Conservation (phyloP, 2,329 filamentous ascomycete genomes). For the Tolypocladium tundrense region DNA sequence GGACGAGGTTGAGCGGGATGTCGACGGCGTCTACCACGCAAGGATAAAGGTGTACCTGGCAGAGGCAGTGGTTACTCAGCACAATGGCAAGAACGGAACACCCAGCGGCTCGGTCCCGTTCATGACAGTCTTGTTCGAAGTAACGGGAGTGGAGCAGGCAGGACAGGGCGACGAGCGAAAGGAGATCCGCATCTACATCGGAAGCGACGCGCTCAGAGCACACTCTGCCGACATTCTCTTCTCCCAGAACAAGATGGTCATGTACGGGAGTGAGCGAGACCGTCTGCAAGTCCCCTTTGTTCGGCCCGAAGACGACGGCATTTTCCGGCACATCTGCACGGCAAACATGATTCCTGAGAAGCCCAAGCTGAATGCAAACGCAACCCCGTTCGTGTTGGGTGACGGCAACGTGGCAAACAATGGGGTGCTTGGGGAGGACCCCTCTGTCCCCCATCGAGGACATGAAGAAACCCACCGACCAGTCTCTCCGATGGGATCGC, state of each 20-base stretch:
- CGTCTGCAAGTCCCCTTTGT: constrained; percentile 88
- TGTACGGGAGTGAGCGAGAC: constrained; percentile 78
- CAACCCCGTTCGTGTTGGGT: constrained; percentile 29
- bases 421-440: neutral
- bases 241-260: constrained; percentile 78
- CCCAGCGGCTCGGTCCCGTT: constrained; percentile 64
- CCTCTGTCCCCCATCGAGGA: constrained; percentile 8
- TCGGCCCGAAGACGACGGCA: constrained; percentile 73
- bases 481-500: constrained; percentile 25
- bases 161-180: constrained; percentile 30
- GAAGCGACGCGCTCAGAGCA: constrained; percentile 75
- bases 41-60: constrained; percentile 80
- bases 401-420: constrained; percentile 16
- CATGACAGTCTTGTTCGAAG: constrained; percentile 69
- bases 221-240: constrained; percentile 88
- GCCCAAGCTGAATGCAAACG: constrained; percentile 47
- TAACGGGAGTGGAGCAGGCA: constrained; percentile 47
- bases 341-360: constrained; percentile 43
- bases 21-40: constrained; percentile 57
- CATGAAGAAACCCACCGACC: constrained; percentile 15
- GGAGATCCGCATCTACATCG: constrained; percentile 75
- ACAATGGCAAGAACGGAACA: constrained; percentile 61
- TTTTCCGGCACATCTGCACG: constrained; percentile 70
- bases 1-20: constrained; percentile 53
- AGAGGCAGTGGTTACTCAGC: constrained; percentile 73